Evolutionary conservation across 352 stramenopile species (phyloP).

Genomic region (Phytophthora idaei): DNA sequence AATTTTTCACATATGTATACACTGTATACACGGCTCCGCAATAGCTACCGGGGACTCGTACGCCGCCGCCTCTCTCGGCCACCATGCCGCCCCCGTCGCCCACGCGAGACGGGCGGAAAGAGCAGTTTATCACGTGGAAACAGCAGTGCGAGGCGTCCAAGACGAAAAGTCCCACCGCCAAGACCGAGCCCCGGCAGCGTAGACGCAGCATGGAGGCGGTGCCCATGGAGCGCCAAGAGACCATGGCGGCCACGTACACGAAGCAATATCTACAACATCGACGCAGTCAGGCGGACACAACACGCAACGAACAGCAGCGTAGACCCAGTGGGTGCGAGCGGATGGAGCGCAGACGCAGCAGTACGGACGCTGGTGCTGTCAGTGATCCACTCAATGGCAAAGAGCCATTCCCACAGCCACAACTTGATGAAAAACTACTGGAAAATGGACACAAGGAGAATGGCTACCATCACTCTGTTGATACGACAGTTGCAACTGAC

Average conservation of each 20-base stretch:
- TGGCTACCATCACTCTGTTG: conserved; percentile 1
- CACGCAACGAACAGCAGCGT: neutral
- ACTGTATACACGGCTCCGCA: too few relatives aligned
- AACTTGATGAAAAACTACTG: neutral
- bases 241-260: conserved; percentile 20
- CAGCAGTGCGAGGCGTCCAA: conserved; percentile 3
- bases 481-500: conserved; percentile 12
- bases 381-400: conserved; percentile 1
- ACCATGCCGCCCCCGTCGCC: conserved; percentile 27
- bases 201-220: conserved; percentile 8
- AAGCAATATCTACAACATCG: conserved; percentile 14
- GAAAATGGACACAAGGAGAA: conserved; percentile 13
- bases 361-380: neutral
- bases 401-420: neutral
- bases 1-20: too few relatives aligned
- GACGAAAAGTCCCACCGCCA: conserved; percentile 9
- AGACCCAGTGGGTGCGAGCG: conserved; percentile 1
- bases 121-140: conserved; percentile 35
- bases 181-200: conserved; percentile 13
- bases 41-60: too few relatives aligned
- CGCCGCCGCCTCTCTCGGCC: conserved; percentile 12
- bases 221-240: conserved; percentile 3
- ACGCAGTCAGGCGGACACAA: conserved; percentile 1
- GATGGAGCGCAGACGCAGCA: conserved; percentile 12
- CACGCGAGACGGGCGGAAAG: conserved; percentile 27